A percentile compares a stretch with the other conserved stretches of the same genome.
Evolutionary conservation across 805 yeast genomes (phyloP).

Genomic region (Metschnikowia gruessii): DNA sequence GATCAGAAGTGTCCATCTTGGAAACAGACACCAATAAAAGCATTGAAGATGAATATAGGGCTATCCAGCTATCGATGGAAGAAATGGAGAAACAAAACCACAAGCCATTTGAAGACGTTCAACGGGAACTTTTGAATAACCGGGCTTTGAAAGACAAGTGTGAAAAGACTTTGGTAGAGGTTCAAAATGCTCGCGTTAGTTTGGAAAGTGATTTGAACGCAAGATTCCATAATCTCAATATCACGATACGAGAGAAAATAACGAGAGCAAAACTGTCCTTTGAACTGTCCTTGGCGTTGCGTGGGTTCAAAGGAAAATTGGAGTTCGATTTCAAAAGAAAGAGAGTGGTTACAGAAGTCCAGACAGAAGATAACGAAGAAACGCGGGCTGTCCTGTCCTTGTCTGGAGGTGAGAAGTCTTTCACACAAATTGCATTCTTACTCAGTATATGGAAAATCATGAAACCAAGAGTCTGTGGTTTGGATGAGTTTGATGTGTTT

Average conservation of each 20-base stretch:
- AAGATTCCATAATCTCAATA: slow-evolving; percentile 33
- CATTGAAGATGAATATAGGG: slow-evolving; percentile 47
- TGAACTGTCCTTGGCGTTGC: slow-evolving; percentile 53
- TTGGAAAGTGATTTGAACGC: slow-evolving; percentile 31
- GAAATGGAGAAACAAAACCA: slow-evolving; percentile 55
- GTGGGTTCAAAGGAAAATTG: slow-evolving; percentile 75
- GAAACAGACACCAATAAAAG: slow-evolving; percentile 45
- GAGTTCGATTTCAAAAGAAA: slow-evolving; percentile 55
- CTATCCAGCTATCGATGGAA: slow-evolving; percentile 45
- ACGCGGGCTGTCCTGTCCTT: slow-evolving; percentile 74
- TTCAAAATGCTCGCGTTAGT: slow-evolving; percentile 26
- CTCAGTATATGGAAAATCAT: slow-evolving; percentile 91
- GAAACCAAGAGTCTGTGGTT: slow-evolving; percentile 82
- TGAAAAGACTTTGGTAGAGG: slow-evolving; percentile 35
- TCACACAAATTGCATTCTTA: slow-evolving; percentile 83
- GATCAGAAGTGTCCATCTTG: slow-evolving; percentile 43
- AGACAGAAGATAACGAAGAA: slow-evolving; percentile 56
- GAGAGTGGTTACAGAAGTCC: slow-evolving; percentile 55
- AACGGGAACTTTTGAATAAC: slow-evolving; percentile 43
- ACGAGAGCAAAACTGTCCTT: slow-evolving; percentile 43
- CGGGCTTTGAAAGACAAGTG: slow-evolving; percentile 45
- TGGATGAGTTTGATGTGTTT: slow-evolving; percentile 96
- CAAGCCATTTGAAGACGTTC: slow-evolving; percentile 53
- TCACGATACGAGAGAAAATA: slow-evolving; percentile 31
- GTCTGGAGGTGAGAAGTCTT: slow-evolving; percentile 97